Base-by-base conservation (phyloP, 805 yeast genomes). In the Cyberlindnera galapagoensis region DNA sequence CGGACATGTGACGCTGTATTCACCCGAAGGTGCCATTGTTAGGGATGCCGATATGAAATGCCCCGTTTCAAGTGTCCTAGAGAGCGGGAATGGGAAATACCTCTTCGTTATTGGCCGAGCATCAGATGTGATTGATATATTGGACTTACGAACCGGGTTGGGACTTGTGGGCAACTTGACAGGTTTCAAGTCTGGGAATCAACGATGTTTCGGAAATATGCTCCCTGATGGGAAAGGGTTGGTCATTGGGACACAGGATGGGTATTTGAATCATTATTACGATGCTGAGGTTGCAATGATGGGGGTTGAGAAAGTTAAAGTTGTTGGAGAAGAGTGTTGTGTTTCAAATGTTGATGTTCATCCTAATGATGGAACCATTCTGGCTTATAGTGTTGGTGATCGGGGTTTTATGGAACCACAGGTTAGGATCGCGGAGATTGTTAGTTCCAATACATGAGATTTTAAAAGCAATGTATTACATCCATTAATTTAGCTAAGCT, bases 1-100 rank as follows among this genome's bases (percentile, higher is more conserved):
- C 9, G 55, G 58, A 22, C 52, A 53, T 31, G 39, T 65, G 0
- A 37, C 52, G 2, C 18, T 58, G 3, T 60, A 52, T 32, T 57
- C 61, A 31, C 18, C 33, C 3, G 31, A 54, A 12, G 44, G 47
- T 3, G 38, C 38, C 1, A 48, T 57, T 0, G 31, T 54, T 1
- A 30, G 33, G 17, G 30, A 36, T 3, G 25, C 23, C 6, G 36
- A 31, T 2, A 28, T 34, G 52, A 4, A 51, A 36, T 42, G 71
- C 61, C 4, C 45, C 51, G 12, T 51, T 45, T 11, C 70, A 65
- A 39, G 24, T n/a, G n/a, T 64, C 0, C 13, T 65, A 6, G 52
- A 43, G 18, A 57, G 66, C 14, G 45, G 43, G 2, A 64, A 61
- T 43, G 64, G 60, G 5, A 56, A 54, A 23, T 65, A 53, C 31